phyloP scores from a whole-genome alignment of 768 basidiomycete genomes.

The Pisolithus microcarpus region DNA sequence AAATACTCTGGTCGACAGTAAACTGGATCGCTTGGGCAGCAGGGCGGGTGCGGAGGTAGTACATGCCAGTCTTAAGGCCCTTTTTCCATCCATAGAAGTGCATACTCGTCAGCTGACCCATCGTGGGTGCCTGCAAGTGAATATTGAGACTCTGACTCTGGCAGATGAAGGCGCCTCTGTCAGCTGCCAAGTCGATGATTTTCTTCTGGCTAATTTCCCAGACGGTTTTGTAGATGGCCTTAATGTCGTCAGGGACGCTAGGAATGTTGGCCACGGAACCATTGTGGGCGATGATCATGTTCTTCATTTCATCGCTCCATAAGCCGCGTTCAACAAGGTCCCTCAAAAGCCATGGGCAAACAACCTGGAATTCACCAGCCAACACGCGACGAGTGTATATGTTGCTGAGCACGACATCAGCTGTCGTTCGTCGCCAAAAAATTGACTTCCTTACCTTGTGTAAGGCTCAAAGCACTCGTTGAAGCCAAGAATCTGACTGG shows the following conservation, averaged over 20 bases:
- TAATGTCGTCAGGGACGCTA: slow-evolving; percentile 81
- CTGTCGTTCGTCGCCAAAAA: neutral
- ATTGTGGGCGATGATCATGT: slow-evolving; percentile 96
- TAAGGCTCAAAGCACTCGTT: slow-evolving; percentile 99
- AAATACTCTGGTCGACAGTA: slow-evolving; percentile 79
- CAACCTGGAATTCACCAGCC: slow-evolving; percentile 99
- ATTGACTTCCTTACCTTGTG: slow-evolving; percentile 55
- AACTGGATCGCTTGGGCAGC: slow-evolving; percentile 97
- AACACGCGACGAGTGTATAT: slow-evolving; percentile 98
- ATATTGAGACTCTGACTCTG: slow-evolving; percentile 94
- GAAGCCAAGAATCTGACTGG: slow-evolving; percentile 95
- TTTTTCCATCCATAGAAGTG: slow-evolving; percentile 99
- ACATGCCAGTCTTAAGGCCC: slow-evolving; percentile 98
- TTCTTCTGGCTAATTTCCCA: slow-evolving; percentile 99
- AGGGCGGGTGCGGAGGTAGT: slow-evolving; percentile 91
- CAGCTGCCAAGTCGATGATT: slow-evolving; percentile 95
- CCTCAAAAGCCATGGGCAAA: slow-evolving; percentile 97
- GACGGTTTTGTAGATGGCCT: slow-evolving; percentile 99
- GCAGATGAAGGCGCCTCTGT: slow-evolving; percentile 96
- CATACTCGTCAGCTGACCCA: slow-evolving; percentile 91
- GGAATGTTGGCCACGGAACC: slow-evolving; percentile 86
- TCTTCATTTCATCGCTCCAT: slow-evolving; percentile 99
- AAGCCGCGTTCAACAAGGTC: slow-evolving; percentile 92
- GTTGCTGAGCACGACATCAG: slow-evolving; percentile 51
- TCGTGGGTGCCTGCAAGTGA: slow-evolving; percentile 81